Percentiles rank a stretch among this genome's conserved stretches.
Conservation (phyloP, 176 grass and related monocot species). For the Cenchrus purpureus region DNA sequence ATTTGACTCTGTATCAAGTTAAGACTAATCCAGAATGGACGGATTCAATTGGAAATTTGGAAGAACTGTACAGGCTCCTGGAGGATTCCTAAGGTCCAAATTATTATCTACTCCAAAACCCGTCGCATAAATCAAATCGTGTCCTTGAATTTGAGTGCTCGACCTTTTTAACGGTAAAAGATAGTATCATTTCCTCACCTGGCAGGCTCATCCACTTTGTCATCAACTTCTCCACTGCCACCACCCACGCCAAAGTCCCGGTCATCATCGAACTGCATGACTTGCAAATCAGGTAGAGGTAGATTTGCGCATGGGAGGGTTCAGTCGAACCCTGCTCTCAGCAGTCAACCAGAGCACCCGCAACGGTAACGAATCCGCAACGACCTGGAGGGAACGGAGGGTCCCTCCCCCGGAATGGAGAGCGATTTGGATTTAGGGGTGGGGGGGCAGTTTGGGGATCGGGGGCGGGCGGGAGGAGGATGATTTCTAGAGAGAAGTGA, state of each 20-base stretch:
- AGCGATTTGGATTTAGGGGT: not conserved
- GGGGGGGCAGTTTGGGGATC: not conserved
- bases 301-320: slow-evolving; percentile 7
- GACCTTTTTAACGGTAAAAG: not conserved
- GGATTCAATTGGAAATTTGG: not conserved
- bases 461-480: not conserved
- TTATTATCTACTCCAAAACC: not conserved
- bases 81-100: not conserved
- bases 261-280: slow-evolving; percentile 66
- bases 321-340: not conserved
- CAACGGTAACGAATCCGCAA: not conserved
- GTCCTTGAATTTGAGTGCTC: not conserved
- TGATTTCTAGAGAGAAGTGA: not conserved
- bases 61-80: not conserved
- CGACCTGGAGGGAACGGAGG: not conserved
- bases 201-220: slow-evolving; percentile 45
- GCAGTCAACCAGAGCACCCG: not conserved
- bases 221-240: slow-evolving; percentile 38
- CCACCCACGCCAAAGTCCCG: slow-evolving; percentile 30
- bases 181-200: slow-evolving; percentile 48
- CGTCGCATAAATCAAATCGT: not conserved
- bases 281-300: not conserved
- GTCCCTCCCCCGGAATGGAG: not conserved
- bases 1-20: not conserved
- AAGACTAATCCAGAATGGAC: not conserved